Evolutionary conservation across 139 green algal species (phyloP).

Genomic region (Asterochloris erici): DNA sequence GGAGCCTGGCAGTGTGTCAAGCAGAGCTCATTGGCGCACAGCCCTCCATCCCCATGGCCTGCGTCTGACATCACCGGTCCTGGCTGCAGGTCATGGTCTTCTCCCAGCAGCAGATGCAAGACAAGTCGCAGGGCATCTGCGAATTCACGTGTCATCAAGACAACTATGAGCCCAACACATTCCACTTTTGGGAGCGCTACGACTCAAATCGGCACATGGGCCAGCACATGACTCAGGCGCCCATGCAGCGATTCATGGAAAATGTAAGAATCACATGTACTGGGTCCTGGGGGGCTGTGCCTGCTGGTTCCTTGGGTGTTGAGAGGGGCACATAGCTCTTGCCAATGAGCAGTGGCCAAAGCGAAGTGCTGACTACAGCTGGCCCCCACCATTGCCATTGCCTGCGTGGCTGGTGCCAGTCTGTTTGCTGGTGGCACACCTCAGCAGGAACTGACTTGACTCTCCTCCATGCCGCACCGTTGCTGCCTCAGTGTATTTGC

Average conservation of each 20-base stretch:
- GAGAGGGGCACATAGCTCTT: neutral
- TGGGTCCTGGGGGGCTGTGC: neutral
- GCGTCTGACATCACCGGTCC: no score
- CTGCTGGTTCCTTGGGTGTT: neutral
- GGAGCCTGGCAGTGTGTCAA: no score
- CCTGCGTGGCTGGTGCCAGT: no score
- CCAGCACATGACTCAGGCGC: conserved; percentile 41
- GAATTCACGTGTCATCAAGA: conserved; percentile 41
- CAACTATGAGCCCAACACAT: conserved; percentile 41
- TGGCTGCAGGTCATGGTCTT: conserved; percentile 33
- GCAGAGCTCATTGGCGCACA: no score
- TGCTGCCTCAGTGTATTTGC: no score
- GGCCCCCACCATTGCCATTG: neutral
- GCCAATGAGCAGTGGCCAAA: no score
- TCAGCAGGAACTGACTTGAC: no score
- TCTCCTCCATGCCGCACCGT: no score
- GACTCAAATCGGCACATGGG: conserved; percentile 48
- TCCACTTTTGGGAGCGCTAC: conserved; percentile 79
- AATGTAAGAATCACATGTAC: conserved; percentile 29
- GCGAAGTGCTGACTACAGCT: neutral
- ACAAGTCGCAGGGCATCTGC: conserved; percentile 46
- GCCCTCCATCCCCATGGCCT: no score
- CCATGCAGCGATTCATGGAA: conserved; percentile 51
- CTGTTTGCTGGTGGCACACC: no score
- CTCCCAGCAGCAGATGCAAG: conserved; percentile 26